phyloP scores from a whole-genome alignment of 495 filamentous ascomycete species.

The Rhypophila decipiens region DNA sequence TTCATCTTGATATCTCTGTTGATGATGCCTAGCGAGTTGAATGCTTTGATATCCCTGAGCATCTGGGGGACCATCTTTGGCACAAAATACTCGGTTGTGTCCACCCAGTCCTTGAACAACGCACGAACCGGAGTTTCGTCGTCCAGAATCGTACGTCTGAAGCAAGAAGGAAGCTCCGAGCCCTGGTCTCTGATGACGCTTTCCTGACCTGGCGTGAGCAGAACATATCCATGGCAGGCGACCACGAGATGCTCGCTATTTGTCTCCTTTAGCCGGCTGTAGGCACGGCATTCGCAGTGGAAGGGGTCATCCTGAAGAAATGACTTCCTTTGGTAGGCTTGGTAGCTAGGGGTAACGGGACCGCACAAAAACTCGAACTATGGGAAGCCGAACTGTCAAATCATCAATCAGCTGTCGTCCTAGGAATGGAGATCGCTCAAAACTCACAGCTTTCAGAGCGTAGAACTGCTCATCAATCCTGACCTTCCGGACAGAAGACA shows the following conservation, averaged over 20 bases:
- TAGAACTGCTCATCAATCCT: too few species aligned
- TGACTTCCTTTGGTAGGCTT: too few species aligned
- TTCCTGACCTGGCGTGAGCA: neutral
- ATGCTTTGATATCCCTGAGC: neutral
- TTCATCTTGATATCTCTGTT: neutral
- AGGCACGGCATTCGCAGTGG: slow-evolving; percentile 1
- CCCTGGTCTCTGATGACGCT: neutral
- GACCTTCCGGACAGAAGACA: too few species aligned
- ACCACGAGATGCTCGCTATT: neutral
- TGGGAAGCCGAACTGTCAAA: too few species aligned
- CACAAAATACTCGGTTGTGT: neutral
- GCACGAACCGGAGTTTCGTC: neutral
- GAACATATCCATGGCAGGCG: slow-evolving; percentile 1
- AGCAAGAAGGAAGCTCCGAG: too few species aligned
- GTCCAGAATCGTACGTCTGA: too few species aligned
- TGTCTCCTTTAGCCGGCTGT: slow-evolving; percentile 1
- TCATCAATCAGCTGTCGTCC: too few species aligned
- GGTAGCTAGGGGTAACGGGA: too few species aligned
- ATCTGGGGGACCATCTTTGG: neutral
- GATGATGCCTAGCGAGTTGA: neutral
- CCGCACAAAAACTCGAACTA: too few species aligned
- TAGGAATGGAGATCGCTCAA: too few species aligned
- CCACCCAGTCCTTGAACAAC: neutral
- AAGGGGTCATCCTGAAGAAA: too few species aligned
- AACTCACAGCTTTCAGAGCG: too few species aligned